Base-by-base conservation (phyloP, 306 rosid species). In the Glycine soja region DNA sequence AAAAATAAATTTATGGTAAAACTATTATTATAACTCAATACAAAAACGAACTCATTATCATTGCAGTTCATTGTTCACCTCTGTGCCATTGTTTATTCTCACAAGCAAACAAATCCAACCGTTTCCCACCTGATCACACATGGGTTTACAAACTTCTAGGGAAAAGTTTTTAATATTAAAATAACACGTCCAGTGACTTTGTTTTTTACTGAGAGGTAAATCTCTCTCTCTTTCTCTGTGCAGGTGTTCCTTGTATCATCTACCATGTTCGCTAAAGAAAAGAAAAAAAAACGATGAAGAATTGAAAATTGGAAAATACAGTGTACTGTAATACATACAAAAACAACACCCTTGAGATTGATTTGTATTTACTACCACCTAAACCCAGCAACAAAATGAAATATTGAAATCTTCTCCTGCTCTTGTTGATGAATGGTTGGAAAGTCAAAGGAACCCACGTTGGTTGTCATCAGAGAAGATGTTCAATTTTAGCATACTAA, bases 61-160 rank as follows among this genome's bases (percentile, higher is more conserved):
- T 42, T 8, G n/a, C 72, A 79, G 72, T 72, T 75, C 84, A 75
- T 57, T 47, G 51, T 46, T 46, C 51, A 9, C 5, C 10, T 62
- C 43, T 43, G 12, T 71, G 43, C 57, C 54, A 11, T 79, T 72
- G 11, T 85, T 82, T 88, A 79, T 80, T 85, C 64, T 70, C 76
- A 83, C 81, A 85, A 84, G 78, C 79, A 79, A 85, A 71, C 85
- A 61, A 75, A 83, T 66, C 61, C 84, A 68, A 73, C 81, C 83
- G 81, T 80, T 75, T 83, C 84, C 87, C 78, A 83, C 90, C 82
- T 86, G 76, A 75, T 62, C 85, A 82, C 86, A 84, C 90, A 86
- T 78, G 82, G 73, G 75, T 78, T 74, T 65, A 38, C 82, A 70
- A 74, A 75, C 79, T 78, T 38, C 78, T 58, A 85, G 74, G 78